Evolutionary conservation across 495 filamentous ascomycete genomes (phyloP), one percentile per base, ranked within the genome.

Genomic region (Massariosphaeria phaeospora): DNA sequence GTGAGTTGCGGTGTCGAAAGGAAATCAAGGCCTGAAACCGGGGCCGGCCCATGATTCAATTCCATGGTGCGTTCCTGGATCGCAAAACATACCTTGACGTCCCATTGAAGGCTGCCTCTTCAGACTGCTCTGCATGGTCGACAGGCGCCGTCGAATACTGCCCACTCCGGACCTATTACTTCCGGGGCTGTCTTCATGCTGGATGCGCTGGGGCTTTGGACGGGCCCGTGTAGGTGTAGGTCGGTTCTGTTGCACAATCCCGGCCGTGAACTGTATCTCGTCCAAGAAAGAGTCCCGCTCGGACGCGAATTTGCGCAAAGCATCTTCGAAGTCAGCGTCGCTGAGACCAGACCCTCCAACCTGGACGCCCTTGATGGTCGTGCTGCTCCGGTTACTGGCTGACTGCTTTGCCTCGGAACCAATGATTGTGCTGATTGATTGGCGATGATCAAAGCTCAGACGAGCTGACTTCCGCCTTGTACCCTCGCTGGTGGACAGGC

Each of bases 251-350:
- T 51, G 70, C 18, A 89, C 77, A 8, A 86, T 87, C 38, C 91
- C 93, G 18, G 91, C 89, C 62, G 80, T 91, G 68, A 95, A 85
- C 65, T 84, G 89, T 56, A 96, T 76, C 69, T 98, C 93, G 48
- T 94, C 89, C 62, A 98, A 67, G 67, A 98, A 97, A 55, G 84
- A 85, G 60, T 98, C 93, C 59, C 93, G 77, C 71, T 96, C 93
- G 41, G 86, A 85, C 34, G 93, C 89, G 71, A 98, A 98, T 68
- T 96, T 97, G 48, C 88, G 69, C 55, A 98, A 75, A 13, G 93
- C 93, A 63, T 85, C 78, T 62, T 96, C 91, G 64, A 98, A 98
- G 70, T 96, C 91, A 65, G 85, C 87, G 68, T 94, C 69, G 42
- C 55, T 76, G 23, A 76, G 70, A n/a, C 64, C 65, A 8, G 69